Evolutionary conservation across 495 filamentous ascomycete species (phyloP), one percentile per base, ranked within the genome.

Genomic region (Cenococcum geophilum): DNA sequence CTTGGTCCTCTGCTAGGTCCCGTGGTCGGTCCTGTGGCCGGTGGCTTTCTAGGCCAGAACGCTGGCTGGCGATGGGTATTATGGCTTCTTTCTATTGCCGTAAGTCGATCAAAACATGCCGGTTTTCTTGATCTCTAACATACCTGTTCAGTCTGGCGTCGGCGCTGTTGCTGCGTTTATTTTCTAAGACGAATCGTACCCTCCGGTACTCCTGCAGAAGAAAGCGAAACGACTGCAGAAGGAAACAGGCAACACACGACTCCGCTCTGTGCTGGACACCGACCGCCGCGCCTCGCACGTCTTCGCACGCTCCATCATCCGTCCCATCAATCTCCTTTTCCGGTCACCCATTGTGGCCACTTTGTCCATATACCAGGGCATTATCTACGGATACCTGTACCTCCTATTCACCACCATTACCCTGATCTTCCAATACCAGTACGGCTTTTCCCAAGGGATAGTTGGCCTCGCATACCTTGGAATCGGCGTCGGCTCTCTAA

Each of bases 171-270:
- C 72, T 0, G 79, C 79, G 37, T 75, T 80, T 60, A 34, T 81
- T 10, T 71, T 83, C 40, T 81, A 78, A 54, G 69, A 72, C 0
- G 84, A 87, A 62, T 82, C 82, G 0, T 82, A 85, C 69, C 76
- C 76, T 1, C 66, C 68, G 10, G 73, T 83, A 14, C 67, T 87
- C 4, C 77, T 87, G 5, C 61, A 72, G 12, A 71, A 77, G 35
- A 86, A 85, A 61, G 78, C 78, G 0, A 55, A 63, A 12, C 71
- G 68, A 0, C 67, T 83, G 0, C 56, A 50, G 6, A 56, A 68
- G 27, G 52, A 65, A 22, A 72, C 72, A 67, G 36, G 55, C 71
- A 78, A 60, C 71, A 71, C 18, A 65, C 71, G 75, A 40, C 73
- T 77, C 8, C 64, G 63, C 9, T 73, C 71, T 59, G 77, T 72